Percentiles rank a stretch among this genome's conserved stretches.
phyloP scores from a whole-genome alignment of 352 stramenopile species.

The Phytophthora sojae region DNA sequence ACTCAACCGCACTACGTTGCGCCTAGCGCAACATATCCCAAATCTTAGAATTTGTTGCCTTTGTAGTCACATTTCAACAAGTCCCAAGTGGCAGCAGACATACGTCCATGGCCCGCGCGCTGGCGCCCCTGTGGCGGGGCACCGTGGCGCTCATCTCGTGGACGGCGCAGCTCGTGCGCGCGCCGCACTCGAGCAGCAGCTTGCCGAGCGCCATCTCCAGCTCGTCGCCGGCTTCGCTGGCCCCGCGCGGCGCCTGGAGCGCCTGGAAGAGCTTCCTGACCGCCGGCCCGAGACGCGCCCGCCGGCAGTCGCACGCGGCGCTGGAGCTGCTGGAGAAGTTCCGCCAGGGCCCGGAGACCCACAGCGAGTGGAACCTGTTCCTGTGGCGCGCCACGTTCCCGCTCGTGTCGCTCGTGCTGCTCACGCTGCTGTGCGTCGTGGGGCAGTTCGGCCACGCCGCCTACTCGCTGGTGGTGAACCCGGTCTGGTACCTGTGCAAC shows the following conservation, averaged over 20 bases:
- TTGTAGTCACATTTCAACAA: too few relatives aligned
- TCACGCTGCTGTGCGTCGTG: constrained; percentile 67
- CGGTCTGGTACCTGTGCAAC: constrained; percentile 85
- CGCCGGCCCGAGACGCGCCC: constrained; percentile 23
- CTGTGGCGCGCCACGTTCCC: constrained; percentile 87
- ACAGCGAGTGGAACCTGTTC: constrained; percentile 86
- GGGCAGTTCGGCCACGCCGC: constrained; percentile 69
- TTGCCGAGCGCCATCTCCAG: constrained; percentile 25
- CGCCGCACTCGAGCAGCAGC: constrained; percentile 22
- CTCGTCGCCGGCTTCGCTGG: not conserved
- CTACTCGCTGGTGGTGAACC: constrained; percentile 77
- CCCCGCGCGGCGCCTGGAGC: constrained; percentile 12
- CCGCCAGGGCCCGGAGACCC: constrained; percentile 66
- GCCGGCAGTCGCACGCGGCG: constrained; percentile 44
- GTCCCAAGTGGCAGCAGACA: not conserved
- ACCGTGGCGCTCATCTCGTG: constrained; percentile 27
- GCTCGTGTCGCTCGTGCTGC: constrained; percentile 78
- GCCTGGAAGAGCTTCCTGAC: constrained; percentile 29
- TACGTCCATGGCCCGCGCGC: not conserved
- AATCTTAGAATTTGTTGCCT: too few relatives aligned
- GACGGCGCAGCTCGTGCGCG: constrained; percentile 21
- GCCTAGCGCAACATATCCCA: too few relatives aligned
- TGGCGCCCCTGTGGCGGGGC: constrained; percentile 39
- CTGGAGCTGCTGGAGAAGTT: constrained; percentile 81
- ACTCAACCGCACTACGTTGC: too few relatives aligned